Base-by-base conservation (phyloP, 148 eudicot genomes). In the Persicaria tinctoria region DNA sequence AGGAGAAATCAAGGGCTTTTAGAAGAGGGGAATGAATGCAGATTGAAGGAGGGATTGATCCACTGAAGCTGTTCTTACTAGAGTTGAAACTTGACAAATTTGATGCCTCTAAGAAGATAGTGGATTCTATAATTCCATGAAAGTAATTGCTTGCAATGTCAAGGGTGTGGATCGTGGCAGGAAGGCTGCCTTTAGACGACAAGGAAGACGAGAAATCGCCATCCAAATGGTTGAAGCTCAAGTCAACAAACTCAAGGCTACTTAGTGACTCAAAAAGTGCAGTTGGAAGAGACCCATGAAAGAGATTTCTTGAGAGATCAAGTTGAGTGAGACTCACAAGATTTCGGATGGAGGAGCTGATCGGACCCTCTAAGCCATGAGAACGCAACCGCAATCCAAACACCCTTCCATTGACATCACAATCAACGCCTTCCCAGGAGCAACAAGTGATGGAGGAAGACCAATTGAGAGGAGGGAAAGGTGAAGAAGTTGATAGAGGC, bases 391-490 rank as follows among this genome's bases (percentile, higher is more conserved):
- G 76, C n/a, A 93, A 70, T 23, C 79, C 13, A 60, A 49, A 80
- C 16, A 92, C 93, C 16, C 85, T 78, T 9, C 85, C 85, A 20
- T 69, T 45, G 1, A 2, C 72, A 80, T 86, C 91, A 55, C 98
- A 93, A 46, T 46, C 73, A 27, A 93, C 71, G 0, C 98, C 98
- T 54, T 89, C 88, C 98, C 98, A 93, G 23, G 53, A 62, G 78
- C 97, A 91, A 83, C 98, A 93, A 71, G 89, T 90, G 2, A 68
- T 18, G 0, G 60, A 70, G 79, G 83, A 45, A 18, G 80, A 75
- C 98, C 98, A 93, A 50, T 87, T 84, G 41, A 88, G 77, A 8
- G 85, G 83, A 3, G 81, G 8, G 8, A 4, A 41, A 64, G 77
- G 6, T 7, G 84, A 27, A 23, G 27, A 23, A 69, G 71, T 70